These are phyloP conservation scores for Clitopilus passeckerianus DNA, from an alignment of 768 basidiomycete species.

Conservation along the genomic window DNA sequence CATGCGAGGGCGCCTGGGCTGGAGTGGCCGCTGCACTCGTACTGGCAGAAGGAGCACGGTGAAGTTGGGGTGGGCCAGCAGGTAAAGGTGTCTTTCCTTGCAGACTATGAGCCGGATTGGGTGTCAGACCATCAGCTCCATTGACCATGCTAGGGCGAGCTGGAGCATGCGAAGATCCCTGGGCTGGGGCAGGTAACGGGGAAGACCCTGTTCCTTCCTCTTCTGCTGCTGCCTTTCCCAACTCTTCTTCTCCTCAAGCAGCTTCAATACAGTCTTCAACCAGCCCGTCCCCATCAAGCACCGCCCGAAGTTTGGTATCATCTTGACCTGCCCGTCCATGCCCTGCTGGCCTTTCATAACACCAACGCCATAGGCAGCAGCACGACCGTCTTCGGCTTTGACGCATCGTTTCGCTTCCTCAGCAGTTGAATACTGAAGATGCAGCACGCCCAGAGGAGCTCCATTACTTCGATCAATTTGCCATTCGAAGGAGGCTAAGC, in stretches of 20 bases:
- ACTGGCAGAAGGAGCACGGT: not conserved
- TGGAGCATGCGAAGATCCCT: not conserved
- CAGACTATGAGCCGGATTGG: not conserved
- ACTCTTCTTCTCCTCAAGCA: slow-evolving; percentile 54
- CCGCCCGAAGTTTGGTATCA: slow-evolving; percentile 65
- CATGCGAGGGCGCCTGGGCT: slow-evolving; percentile 5
- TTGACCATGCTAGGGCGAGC: too few species aligned
- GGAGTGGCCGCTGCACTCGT: not conserved
- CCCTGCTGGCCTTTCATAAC: slow-evolving; percentile 16
- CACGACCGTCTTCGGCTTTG: slow-evolving; percentile 61
- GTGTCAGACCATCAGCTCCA: not conserved
- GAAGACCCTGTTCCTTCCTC: slow-evolving; percentile 21
- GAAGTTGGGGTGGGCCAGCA: not conserved
- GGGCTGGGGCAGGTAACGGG: not conserved
- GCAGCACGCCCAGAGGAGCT: slow-evolving; percentile 75
- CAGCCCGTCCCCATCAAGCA: slow-evolving; percentile 73
- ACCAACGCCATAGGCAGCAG: slow-evolving; percentile 39
- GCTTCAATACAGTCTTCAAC: slow-evolving; percentile 62
- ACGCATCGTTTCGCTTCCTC: slow-evolving; percentile 69
- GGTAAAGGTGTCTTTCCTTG: not conserved
- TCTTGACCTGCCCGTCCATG: slow-evolving; percentile 43
- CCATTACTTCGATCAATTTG: slow-evolving; percentile 81
- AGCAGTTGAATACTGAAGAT: slow-evolving; percentile 59
- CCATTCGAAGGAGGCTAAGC: slow-evolving; percentile 62
- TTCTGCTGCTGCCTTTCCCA: slow-evolving; percentile 40